Base-by-base conservation (phyloP, 225 moss, liverwort and hornwort species). In the Polytrichum commune region DNA sequence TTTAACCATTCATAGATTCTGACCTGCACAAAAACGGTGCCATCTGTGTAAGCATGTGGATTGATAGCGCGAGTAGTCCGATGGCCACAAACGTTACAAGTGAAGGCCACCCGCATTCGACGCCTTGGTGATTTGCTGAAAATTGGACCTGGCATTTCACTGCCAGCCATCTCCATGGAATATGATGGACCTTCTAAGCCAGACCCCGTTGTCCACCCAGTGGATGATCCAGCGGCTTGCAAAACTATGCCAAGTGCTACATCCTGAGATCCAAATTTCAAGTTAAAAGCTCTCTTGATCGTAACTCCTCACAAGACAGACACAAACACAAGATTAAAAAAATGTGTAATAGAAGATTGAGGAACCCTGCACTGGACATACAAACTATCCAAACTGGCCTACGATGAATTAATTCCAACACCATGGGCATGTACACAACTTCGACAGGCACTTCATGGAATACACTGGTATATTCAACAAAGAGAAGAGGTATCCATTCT, bases 1-100 rank as follows among this genome's bases (percentile, higher is more conserved):
- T 7, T n/a, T 66, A 66, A 23, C 2, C 6, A 1, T 20, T 20
- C 22, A 24, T 27, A 46, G 26, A 72, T 66, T 19, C 24, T 57
- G 73, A 97, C 97, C 97, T 97, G 97, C 57, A 98, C 98, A 86
- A 98, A 98, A 68, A 98, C 95, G 26, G 98, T 98, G 72, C 98
- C 98, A 72, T 98, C 98, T 13, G 95, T 95, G 78, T 98, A 98
- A 57, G 98, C 98, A 72, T 83, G 93, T 64, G 98, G 98, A 71
- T 98, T 98, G 62, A 98, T 95, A 63, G 98, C 98, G 65, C 98
- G 90, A 71, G 91, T 91, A 26, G 98, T 93, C 32, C 98, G 88
- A 73, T 93, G 91, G n/a, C 98, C 93, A 73, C 98, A 98, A 23
- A 91, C 89, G 70, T 98, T 98, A 83, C 98, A 98, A 67, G 98